Conservation (phyloP, 108 stramenopile species). For the Skeletonema grethae region DNA sequence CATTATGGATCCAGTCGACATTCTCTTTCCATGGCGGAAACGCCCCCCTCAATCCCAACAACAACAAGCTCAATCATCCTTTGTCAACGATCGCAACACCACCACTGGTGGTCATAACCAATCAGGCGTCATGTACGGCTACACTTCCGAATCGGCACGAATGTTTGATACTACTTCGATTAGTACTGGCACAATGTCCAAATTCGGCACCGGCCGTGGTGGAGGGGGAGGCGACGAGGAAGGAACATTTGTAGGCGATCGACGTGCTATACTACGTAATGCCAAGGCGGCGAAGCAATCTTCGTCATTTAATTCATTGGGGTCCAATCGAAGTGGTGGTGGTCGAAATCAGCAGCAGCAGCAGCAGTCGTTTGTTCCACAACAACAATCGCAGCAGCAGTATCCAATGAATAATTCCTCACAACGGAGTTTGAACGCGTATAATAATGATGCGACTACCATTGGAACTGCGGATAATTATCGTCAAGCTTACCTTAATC, state of each 20-base stretch:
- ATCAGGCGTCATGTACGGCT: neutral
- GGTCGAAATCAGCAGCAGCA: too few species aligned
- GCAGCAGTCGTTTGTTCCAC: neutral
- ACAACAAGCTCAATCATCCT: neutral
- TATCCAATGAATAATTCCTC: neutral
- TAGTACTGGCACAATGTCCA: neutral
- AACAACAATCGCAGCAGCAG: neutral
- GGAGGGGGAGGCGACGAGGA: neutral
- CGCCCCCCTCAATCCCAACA: neutral
- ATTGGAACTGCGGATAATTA: neutral
- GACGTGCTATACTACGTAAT: neutral
- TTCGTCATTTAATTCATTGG: neutral
- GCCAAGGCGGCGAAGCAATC: neutral
- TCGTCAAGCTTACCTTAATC: neutral
- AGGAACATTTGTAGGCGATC: neutral
- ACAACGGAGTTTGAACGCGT: neutral
- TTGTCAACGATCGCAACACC: neutral
- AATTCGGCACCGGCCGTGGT: neutral
- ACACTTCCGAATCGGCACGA: neutral
- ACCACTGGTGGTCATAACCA: constrained; percentile 5
- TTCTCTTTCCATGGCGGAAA: constrained; percentile 41
- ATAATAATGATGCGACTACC: neutral
- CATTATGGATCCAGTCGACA: constrained; percentile 18
- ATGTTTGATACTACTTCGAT: neutral
- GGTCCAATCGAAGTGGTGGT: too few species aligned